phyloP scores from a whole-genome alignment of 1,139 yeast species.

The Pichia sorboxylosa region DNA sequence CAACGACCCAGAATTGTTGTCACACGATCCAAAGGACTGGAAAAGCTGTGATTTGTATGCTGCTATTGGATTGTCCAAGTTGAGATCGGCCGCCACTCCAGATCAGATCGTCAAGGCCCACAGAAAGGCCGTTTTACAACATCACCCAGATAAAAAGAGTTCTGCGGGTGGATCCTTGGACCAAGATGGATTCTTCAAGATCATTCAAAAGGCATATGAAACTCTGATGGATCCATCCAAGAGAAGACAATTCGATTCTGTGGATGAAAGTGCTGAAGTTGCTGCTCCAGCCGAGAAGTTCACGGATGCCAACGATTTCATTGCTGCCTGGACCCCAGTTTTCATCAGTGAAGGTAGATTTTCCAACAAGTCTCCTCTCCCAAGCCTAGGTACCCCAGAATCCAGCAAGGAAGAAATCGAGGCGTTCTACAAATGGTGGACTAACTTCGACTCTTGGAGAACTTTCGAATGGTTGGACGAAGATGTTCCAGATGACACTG shows the following conservation, averaged over 20 bases:
- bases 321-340: slow-evolving; percentile 86
- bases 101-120: slow-evolving; percentile 94
- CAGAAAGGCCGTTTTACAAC: slow-evolving; percentile 91
- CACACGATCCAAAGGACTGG: slow-evolving; percentile 97
- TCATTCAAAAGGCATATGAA: slow-evolving; percentile 94
- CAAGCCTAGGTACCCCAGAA: slow-evolving; percentile 58
- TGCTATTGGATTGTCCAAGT: slow-evolving; percentile 84
- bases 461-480: slow-evolving; percentile 95
- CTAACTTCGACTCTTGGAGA: slow-evolving; percentile 97
- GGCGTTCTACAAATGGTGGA: slow-evolving; percentile 82
- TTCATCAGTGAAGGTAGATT: slow-evolving; percentile 86
- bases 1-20: slow-evolving; percentile 51
- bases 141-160: slow-evolving; percentile 95
- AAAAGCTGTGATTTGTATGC: slow-evolving; percentile 92
- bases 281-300: slow-evolving; percentile 46
- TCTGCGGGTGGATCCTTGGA: slow-evolving; percentile 64
- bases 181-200: slow-evolving; percentile 96
- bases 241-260: slow-evolving; percentile 92
- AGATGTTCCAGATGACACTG: slow-evolving; percentile 98
- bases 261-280: slow-evolving; percentile 81
- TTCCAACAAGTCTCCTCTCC: slow-evolving; percentile 84
- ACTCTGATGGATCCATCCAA: slow-evolving; percentile 72
- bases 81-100: slow-evolving; percentile 84
- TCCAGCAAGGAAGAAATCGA: slow-evolving; percentile 78
- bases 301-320: slow-evolving; percentile 42